These are phyloP conservation scores for Purpureocillium takamizusanense DNA, from an alignment of 2,329 filamentous ascomycete genomes.

Conservation along the genomic window DNA sequence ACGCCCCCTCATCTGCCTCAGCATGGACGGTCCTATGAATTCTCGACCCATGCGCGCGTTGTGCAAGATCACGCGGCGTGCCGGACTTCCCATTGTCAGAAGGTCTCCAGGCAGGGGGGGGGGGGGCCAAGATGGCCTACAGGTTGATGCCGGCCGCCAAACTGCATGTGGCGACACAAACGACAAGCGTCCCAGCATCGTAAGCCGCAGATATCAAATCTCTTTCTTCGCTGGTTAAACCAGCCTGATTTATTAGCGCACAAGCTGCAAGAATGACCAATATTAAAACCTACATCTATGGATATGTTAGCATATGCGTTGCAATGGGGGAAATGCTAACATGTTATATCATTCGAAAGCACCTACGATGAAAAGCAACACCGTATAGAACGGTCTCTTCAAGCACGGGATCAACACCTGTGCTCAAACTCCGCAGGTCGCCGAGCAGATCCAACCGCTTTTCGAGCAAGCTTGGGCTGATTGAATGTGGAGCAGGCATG, in stretches of 20 bases:
- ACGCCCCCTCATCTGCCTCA: slow-evolving; percentile 72
- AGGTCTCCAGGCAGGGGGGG: neutral
- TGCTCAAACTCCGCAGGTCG: slow-evolving; percentile 55
- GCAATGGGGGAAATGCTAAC: neutral
- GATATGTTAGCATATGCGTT: neutral
- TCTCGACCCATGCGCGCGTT: slow-evolving; percentile 69
- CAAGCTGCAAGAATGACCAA: neutral
- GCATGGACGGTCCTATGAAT: slow-evolving; percentile 67
- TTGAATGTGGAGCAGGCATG: slow-evolving; percentile 42
- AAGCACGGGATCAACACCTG: slow-evolving; percentile 57
- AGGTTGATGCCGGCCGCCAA: slow-evolving; percentile 78
- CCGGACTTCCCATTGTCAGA: slow-evolving; percentile 31
- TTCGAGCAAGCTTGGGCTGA: slow-evolving; percentile 40
- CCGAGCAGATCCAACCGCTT: slow-evolving; percentile 55
- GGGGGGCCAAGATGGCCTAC: slow-evolving; percentile 13
- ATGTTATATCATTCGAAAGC: neutral
- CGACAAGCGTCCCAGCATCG: slow-evolving; percentile 56
- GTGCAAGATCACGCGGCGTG: slow-evolving; percentile 66
- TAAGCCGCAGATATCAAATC: slow-evolving; percentile 64
- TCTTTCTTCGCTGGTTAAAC: slow-evolving; percentile 66
- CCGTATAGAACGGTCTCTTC: slow-evolving; percentile 56
- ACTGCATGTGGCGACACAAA: slow-evolving; percentile 70
- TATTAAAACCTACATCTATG: slow-evolving; percentile 25
- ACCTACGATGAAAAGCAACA: slow-evolving; percentile 65
- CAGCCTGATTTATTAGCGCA: slow-evolving; percentile 35